Percentiles rank a stretch among this genome's conserved stretches.
phyloP scores from a whole-genome alignment of 2,329 filamentous ascomycete genomes.

The Xylariaceae sp. region DNA sequence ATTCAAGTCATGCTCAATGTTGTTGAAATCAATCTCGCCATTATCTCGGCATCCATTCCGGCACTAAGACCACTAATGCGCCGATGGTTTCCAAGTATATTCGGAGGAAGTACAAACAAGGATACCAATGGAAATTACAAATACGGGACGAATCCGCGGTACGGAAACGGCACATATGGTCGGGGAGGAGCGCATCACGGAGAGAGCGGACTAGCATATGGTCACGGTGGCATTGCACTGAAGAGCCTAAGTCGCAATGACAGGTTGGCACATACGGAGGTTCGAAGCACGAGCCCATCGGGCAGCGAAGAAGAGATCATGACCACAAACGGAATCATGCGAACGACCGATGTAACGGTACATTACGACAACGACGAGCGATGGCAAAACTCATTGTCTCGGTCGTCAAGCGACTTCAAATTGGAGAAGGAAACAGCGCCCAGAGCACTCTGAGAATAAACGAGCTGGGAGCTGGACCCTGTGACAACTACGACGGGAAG shows the following conservation, averaged over 20 bases:
- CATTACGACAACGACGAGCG: constrained; percentile 12
- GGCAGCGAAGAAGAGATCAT: constrained; percentile 38
- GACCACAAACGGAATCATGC: constrained; percentile 37
- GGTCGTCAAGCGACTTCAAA: constrained; percentile 4
- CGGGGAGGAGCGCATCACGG: not conserved
- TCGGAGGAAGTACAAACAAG: constrained; percentile 7
- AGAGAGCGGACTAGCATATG: not conserved
- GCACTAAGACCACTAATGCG: constrained; percentile 35
- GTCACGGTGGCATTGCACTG: constrained; percentile 9
- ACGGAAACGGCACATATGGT: not conserved
- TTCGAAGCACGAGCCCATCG: constrained; percentile 31
- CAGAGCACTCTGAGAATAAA: too few species aligned
- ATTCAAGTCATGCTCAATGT: constrained; percentile 33
- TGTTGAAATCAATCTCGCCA: constrained; percentile 38
- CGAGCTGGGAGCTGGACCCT: too few species aligned
- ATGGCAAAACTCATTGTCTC: not conserved
- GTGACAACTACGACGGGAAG: too few species aligned
- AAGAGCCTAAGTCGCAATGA: constrained; percentile 10
- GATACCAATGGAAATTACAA: constrained; percentile 1
- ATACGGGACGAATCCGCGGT: not conserved
- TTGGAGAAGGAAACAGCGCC: not conserved
- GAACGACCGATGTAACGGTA: constrained; percentile 31
- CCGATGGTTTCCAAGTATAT: constrained; percentile 28
- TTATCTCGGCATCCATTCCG: constrained; percentile 40
- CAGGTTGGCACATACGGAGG: constrained; percentile 24